A percentile compares a stretch with the other conserved stretches of the same genome.
Conservation (phyloP, 108 stramenopile species). For the Cylindrotheca closterium region DNA sequence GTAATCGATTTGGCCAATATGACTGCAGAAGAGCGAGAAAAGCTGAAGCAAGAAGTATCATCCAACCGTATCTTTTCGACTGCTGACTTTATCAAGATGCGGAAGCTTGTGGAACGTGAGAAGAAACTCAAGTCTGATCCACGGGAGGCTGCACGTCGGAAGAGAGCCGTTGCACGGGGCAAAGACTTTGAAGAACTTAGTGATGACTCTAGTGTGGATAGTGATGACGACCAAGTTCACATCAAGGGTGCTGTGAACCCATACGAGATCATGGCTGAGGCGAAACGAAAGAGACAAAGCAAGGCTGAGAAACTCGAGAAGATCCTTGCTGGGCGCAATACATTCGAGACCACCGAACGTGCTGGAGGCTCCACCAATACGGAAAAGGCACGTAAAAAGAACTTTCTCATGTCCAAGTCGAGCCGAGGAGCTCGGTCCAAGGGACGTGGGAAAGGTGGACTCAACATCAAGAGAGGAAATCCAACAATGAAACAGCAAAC, state of each 20-base stretch:
- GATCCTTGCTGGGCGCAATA: conserved; percentile 70
- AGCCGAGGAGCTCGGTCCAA: conserved; percentile 61
- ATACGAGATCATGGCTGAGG: conserved; percentile 80
- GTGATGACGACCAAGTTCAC: conserved; percentile 66
- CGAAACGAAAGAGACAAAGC: conserved; percentile 66
- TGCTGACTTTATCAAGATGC: conserved; percentile 86
- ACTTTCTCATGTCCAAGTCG: conserved; percentile 84
- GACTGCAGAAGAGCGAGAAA: conserved; percentile 67
- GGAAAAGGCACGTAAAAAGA: conserved; percentile 91
- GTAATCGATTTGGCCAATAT: conserved; percentile 65
- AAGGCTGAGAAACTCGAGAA: conserved; percentile 81
- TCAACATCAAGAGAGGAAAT: conserved; percentile 46
- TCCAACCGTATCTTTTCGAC: conserved; percentile 79
- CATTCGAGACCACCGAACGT: conserved; percentile 77
- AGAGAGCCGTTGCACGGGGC: conserved; percentile 71
- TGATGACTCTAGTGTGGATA: conserved; percentile 52
- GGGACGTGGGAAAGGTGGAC: conserved; percentile 49
- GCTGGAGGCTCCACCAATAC: conserved; percentile 90
- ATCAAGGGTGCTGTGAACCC: conserved; percentile 70
- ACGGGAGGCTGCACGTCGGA: conserved; percentile 73
- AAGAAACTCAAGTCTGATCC: conserved; percentile 72
- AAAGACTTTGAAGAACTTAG: conserved; percentile 72
- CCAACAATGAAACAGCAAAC: conserved; percentile 41
- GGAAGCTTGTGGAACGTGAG: conserved; percentile 86
- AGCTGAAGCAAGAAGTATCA: conserved; percentile 75